Percentiles rank a stretch among this genome's conserved stretches.
These are phyloP conservation scores for Globisporangium carolinianum DNA, from an alignment of 352 stramenopile species.

Conservation along the genomic window DNA sequence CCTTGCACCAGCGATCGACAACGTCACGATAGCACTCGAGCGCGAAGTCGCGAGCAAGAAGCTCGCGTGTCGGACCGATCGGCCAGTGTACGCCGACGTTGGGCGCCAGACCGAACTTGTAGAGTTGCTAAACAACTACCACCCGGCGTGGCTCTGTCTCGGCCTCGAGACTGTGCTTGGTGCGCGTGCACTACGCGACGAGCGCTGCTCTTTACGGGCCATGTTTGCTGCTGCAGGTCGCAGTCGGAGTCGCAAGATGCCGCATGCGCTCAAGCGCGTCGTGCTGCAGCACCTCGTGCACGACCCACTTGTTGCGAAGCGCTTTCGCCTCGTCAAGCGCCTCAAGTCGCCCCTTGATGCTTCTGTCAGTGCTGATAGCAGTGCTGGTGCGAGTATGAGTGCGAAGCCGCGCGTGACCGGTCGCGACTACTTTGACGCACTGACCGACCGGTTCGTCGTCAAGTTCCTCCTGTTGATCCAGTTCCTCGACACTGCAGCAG, in stretches of 20 bases:
- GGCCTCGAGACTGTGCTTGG: conserved; percentile 86
- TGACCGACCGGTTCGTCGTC: conserved; percentile 85
- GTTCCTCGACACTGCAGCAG: conserved; percentile 89
- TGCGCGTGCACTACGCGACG: conserved; percentile 37
- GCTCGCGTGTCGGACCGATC: conserved; percentile 80
- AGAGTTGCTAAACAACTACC: conserved; percentile 86
- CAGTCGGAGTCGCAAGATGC: conserved; percentile 30
- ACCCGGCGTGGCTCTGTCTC: conserved; percentile 88
- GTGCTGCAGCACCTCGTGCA: conserved; percentile 64
- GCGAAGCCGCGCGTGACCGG: conserved; percentile 68
- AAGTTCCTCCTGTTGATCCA: conserved; percentile 91
- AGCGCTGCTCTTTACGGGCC: conserved; percentile 45
- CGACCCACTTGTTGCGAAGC: conserved; percentile 46
- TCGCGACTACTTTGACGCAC: conserved; percentile 72
- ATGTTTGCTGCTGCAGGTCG: conserved; percentile 26
- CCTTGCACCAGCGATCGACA: conserved; percentile 37
- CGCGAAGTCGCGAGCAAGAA: conserved; percentile 66
- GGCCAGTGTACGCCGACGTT: conserved; percentile 88
- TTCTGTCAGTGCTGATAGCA: conserved; percentile 16
- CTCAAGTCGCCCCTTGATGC: conserved; percentile 61
- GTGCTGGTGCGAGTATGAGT: conserved; percentile 19
- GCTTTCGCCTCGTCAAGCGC: conserved; percentile 65
- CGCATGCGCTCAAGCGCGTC: conserved; percentile 42
- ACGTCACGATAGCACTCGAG: conserved; percentile 55
- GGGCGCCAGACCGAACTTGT: conserved; percentile 84